phyloP scores from a whole-genome alignment of 169 alveolate species.

The Cryptosporidium andersoni region DNA sequence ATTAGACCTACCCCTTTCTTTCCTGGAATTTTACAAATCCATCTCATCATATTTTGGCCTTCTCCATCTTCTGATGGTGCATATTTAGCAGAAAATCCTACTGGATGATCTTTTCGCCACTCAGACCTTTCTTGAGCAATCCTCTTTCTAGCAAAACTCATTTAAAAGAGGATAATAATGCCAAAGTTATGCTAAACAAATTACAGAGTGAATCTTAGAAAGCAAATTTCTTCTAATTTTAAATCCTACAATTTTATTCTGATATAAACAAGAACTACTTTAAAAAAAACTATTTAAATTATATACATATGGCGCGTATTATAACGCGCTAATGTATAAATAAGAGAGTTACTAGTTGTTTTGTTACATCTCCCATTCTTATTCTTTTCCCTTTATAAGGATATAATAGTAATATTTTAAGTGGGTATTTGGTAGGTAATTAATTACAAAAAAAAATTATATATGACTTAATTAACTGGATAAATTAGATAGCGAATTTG shows the following conservation, averaged over 20 bases:
- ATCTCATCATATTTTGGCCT: conserved; percentile 91
- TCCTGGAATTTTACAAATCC: conserved; percentile 98
- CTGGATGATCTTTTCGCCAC: conserved; percentile 98
- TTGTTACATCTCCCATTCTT: too few species aligned
- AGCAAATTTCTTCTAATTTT: background rate
- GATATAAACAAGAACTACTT: background rate
- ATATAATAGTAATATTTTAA: too few species aligned
- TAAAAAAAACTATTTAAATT: background rate
- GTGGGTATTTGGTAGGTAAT: too few species aligned
- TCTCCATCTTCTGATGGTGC: conserved; percentile 90
- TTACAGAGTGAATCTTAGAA: background rate
- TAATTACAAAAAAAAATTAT: too few species aligned
- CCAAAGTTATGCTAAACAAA: background rate
- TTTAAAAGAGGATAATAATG: conserved; percentile 11
- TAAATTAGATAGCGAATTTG: too few species aligned
- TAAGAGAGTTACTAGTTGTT: too few species aligned
- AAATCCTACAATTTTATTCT: background rate
- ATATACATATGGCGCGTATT: too few species aligned
- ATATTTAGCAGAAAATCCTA: conserved; percentile 96
- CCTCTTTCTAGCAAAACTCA: conserved; percentile 87
- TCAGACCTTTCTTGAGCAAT: conserved; percentile 93
- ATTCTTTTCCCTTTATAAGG: too few species aligned
- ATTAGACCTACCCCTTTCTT: conserved; percentile 82
- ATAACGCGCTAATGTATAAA: too few species aligned
- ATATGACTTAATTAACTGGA: too few species aligned